A percentile compares a stretch with the other conserved stretches of the same genome.
These are phyloP conservation scores for Suhomyces atakaporum DNA, from an alignment of 1,139 yeast genomes.

Conservation along the genomic window DNA sequence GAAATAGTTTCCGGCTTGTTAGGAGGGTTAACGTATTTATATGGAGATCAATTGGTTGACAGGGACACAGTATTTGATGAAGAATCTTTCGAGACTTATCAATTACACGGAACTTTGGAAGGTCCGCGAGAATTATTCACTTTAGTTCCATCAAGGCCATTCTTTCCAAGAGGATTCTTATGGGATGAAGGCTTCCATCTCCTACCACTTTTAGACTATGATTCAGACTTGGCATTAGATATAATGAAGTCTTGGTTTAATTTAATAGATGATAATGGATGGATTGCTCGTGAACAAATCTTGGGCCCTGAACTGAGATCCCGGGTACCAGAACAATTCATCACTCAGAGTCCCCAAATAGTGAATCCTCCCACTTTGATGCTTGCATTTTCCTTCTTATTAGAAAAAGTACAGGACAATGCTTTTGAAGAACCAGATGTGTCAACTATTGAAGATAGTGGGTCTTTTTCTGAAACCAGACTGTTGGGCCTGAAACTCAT, in stretches of 20 bases:
- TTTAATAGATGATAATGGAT: conserved; percentile 84
- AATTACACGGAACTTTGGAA: conserved; percentile 54
- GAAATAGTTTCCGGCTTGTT: conserved; percentile 78
- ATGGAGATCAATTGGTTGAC: conserved; percentile 88
- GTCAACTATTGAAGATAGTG: conserved; percentile 25
- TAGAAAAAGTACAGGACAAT: conserved; percentile 42
- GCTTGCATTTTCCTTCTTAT: conserved; percentile 70
- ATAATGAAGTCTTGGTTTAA: conserved; percentile 86
- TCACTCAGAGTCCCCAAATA: conserved; percentile 82
- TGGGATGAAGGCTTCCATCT: conserved; percentile 99
- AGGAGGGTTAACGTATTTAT: conserved; percentile 88
- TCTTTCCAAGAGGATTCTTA: conserved; percentile 94
- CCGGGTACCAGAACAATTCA: conserved; percentile 82
- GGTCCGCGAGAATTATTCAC: conserved; percentile 77
- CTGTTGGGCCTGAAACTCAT: conserved; percentile 54
- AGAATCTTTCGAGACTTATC: conserved; percentile 57
- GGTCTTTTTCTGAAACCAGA: conserved; percentile 14
- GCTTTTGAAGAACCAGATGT: conserved; percentile 25
- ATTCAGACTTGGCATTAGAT: conserved; percentile 80
- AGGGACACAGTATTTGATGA: conserved; percentile 69
- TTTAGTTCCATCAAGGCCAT: conserved; percentile 88
- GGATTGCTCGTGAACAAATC: conserved; percentile 96
- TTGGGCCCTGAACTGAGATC: conserved; percentile 89
- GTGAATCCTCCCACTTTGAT: conserved; percentile 96
- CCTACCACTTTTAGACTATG: conserved; percentile 78